Percentiles rank a stretch among this genome's conserved stretches.
phyloP scores from a whole-genome alignment of 768 basidiomycete genomes.

The Amanita rimosa region DNA sequence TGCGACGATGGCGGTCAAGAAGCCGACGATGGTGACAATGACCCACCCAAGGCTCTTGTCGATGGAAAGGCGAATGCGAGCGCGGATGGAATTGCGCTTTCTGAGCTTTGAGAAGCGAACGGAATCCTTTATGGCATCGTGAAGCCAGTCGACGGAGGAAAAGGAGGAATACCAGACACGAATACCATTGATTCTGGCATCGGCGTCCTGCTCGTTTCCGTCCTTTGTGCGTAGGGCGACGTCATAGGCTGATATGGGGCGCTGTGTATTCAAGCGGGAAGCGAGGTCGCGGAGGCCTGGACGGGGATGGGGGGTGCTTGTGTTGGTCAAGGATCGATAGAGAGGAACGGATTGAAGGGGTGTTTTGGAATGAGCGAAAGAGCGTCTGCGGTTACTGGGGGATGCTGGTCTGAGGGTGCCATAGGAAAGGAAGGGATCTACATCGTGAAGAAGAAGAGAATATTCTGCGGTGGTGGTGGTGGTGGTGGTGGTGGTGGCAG shows the following conservation, averaged over 20 bases:
- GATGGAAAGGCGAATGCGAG: conserved; percentile 46
- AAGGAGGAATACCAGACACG: conserved; percentile 88
- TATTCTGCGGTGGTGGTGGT: conserved; percentile 20
- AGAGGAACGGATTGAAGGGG: conserved; percentile 31
- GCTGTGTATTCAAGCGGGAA: conserved; percentile 32
- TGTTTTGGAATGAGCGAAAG: conserved; percentile 17
- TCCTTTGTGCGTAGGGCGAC: conserved; percentile 27
- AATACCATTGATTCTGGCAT: conserved; percentile 72
- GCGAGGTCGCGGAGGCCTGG: conserved; percentile 28
- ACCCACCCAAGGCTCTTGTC: conserved; percentile 86
- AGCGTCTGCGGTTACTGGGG: conserved; percentile 16
- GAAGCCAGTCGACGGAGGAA: conserved; percentile 92
- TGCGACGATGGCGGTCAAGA: conserved; percentile 76
- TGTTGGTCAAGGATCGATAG: conserved; percentile 22
- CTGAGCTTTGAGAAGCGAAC: conserved; percentile 67
- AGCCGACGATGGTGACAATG: conserved; percentile 80
- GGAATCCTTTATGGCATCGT: conserved; percentile 93
- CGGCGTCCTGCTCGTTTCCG: conserved; percentile 34
- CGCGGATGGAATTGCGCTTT: conserved; percentile 56
- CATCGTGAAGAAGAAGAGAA: conserved; percentile 23
- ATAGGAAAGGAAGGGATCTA: conserved; percentile 29
- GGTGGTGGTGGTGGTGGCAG: too few relatives aligned
- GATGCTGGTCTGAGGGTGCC: conserved; percentile 41
- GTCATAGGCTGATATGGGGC: conserved; percentile 71
- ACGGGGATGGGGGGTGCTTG: conserved; percentile 24